phyloP scores from a whole-genome alignment of 1,284 basidiomycete genomes.

The Leccinum griseonigrum region DNA sequence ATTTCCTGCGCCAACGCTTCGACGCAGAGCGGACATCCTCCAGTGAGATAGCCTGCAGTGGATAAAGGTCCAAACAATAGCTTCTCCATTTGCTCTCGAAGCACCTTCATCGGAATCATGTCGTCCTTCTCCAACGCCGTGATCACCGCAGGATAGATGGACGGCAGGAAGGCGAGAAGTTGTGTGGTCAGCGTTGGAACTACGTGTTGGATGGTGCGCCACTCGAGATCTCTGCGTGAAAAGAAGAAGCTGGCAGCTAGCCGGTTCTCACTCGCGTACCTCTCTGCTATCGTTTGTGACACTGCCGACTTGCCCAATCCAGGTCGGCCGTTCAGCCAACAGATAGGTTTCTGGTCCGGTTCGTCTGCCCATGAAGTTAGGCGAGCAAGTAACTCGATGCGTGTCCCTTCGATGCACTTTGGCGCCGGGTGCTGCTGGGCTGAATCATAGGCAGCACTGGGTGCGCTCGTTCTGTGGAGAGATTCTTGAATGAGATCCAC shows the following conservation, averaged over 20 bases:
- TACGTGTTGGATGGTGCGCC: slow-evolving; percentile 15
- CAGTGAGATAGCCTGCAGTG: background rate
- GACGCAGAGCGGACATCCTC: too few relatives aligned
- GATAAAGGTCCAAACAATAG: slow-evolving; percentile 15
- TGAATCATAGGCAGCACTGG: slow-evolving; percentile 20
- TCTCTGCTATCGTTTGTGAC: slow-evolving; percentile 22
- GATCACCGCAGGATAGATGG: slow-evolving; percentile 15
- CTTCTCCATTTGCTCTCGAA: slow-evolving; percentile 23
- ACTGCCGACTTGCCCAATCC: slow-evolving; percentile 24
- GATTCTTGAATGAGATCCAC: slow-evolving; percentile 3
- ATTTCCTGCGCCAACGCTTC: too few relatives aligned
- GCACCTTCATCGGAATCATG: slow-evolving; percentile 22
- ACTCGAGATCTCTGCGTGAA: slow-evolving; percentile 19
- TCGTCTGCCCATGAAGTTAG: slow-evolving; percentile 18
- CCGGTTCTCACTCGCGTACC: slow-evolving; percentile 11
- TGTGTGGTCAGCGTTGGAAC: slow-evolving; percentile 17
- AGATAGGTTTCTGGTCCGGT: slow-evolving; percentile 10
- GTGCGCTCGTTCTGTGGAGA: slow-evolving; percentile 10
- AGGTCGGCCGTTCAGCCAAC: slow-evolving; percentile 21
- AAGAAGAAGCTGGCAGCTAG: slow-evolving; percentile 24
- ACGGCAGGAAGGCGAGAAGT: slow-evolving; percentile 11
- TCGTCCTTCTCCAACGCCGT: slow-evolving; percentile 16
- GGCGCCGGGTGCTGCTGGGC: slow-evolving; percentile 22
- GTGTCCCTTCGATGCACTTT: slow-evolving; percentile 24
- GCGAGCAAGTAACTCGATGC: slow-evolving; percentile 18